Evolutionary conservation across 805 yeast species (phyloP).

Genomic region (Wickerhamiella cacticola): DNA sequence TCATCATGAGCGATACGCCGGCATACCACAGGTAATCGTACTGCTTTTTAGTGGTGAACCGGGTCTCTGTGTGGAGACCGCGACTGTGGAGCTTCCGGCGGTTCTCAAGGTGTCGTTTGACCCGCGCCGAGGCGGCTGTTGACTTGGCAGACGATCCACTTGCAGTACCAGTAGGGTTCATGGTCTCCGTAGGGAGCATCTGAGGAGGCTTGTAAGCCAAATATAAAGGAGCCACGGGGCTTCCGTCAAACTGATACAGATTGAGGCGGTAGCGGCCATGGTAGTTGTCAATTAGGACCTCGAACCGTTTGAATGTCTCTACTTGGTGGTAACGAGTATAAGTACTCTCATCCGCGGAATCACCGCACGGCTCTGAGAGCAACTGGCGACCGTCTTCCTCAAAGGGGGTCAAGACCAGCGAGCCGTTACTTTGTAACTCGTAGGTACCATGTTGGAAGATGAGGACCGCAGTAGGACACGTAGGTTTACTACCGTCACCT

Average conservation of each 20-base stretch:
- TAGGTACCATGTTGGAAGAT: constrained; percentile 86
- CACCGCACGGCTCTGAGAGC: constrained; percentile 67
- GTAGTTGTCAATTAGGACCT: constrained; percentile 57
- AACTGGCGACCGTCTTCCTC: constrained; percentile 88
- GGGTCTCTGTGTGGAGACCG: constrained; percentile 37
- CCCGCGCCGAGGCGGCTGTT: constrained; percentile 28
- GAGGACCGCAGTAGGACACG: constrained; percentile 72
- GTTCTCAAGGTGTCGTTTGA: constrained; percentile 69
- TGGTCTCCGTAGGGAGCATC: constrained; percentile 87
- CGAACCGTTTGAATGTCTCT: constrained; percentile 46
- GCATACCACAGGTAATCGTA: constrained; percentile 31
- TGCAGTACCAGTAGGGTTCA: constrained; percentile 48
- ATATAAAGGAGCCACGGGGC: constrained; percentile 74
- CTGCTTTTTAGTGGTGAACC: constrained; percentile 14
- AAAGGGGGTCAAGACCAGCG: constrained; percentile 58
- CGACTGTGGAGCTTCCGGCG: constrained; percentile 44
- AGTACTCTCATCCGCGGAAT: constrained; percentile 29
- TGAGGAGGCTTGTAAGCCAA: constrained; percentile 87
- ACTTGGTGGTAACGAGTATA: constrained; percentile 65
- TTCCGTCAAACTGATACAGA: constrained; percentile 59
- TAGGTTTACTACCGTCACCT: constrained; percentile 37
- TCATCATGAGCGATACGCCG: constrained; percentile 29
- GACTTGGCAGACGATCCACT: constrained; percentile 13
- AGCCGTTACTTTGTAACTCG: constrained; percentile 40
- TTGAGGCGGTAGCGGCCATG: constrained; percentile 72